phyloP scores from a whole-genome alignment of 768 basidiomycete genomes.

The Leccinum truebloodii region DNA sequence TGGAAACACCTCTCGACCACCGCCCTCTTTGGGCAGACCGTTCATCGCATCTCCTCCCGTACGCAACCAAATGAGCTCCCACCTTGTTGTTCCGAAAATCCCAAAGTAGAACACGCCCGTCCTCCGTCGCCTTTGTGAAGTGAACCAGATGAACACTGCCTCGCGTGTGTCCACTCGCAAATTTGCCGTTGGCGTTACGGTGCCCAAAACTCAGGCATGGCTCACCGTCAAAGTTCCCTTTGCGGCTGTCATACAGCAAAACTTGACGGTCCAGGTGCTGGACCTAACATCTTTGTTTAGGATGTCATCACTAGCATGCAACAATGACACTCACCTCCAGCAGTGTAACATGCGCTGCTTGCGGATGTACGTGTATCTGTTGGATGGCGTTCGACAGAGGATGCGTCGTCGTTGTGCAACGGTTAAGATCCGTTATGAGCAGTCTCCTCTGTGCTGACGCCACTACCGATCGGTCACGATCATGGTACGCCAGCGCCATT shows the following conservation, averaged over 20 bases:
- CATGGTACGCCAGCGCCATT: slow-evolving; percentile 43
- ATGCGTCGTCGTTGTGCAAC: slow-evolving; percentile 30
- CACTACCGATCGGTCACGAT: slow-evolving; percentile 36
- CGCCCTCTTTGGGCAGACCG: slow-evolving; percentile 34
- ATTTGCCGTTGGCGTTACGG: slow-evolving; percentile 28
- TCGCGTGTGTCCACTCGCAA: slow-evolving; percentile 33
- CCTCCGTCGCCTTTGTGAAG: slow-evolving; percentile 48
- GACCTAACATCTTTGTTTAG: slow-evolving; percentile 38
- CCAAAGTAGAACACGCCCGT: slow-evolving; percentile 47
- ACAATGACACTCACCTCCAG: slow-evolving; percentile 45
- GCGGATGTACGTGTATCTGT: slow-evolving; percentile 49
- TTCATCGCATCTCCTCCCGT: slow-evolving; percentile 21
- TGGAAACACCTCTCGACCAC: slow-evolving; percentile 35
- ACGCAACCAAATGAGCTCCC: slow-evolving; percentile 20
- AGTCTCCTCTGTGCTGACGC: slow-evolving; percentile 38
- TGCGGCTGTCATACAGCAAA: slow-evolving; percentile 48
- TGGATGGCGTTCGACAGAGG: slow-evolving; percentile 40
- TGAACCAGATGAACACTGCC: slow-evolving; percentile 43
- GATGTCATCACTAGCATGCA: slow-evolving; percentile 10
- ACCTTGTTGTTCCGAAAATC: slow-evolving; percentile 52
- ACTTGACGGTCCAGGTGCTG: slow-evolving; percentile 51
- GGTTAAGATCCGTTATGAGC: slow-evolving; percentile 40
- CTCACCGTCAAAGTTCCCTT: slow-evolving; percentile 37
- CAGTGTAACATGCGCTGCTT: slow-evolving; percentile 42
- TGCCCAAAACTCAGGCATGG: slow-evolving; percentile 49